Percentiles rank a stretch among this genome's conserved stretches.
Evolutionary conservation across 345 rosid species (phyloP).

Genomic region (Ceriops tagal): DNA sequence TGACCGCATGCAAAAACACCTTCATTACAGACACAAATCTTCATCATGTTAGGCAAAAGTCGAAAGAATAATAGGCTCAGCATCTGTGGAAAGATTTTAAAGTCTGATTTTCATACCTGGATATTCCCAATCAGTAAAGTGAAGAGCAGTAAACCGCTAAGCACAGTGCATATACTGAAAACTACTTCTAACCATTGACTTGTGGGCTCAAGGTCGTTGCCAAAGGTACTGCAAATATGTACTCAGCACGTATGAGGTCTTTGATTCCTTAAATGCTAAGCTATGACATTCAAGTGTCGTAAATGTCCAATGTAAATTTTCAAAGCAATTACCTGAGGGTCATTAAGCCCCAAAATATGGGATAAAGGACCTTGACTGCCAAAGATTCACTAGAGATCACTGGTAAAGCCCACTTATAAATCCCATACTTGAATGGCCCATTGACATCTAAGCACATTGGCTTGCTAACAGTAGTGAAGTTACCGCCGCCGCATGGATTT

Average conservation of each 20-base stretch:
- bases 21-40: conserved; percentile 19
- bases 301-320: background rate
- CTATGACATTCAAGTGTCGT: no score
- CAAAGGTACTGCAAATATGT: conserved; percentile 58
- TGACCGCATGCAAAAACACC: conserved; percentile 69
- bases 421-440: conserved; percentile 70
- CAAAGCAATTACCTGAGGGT: conserved; percentile 61
- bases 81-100: background rate
- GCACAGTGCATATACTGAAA: conserved; percentile 73
- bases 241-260: background rate
- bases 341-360: conserved; percentile 90
- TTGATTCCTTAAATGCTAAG: background rate
- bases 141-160: conserved; percentile 76
- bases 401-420: conserved; percentile 71
- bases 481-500: conserved; percentile 49
- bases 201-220: conserved; percentile 81
- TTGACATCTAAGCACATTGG: conserved; percentile 64
- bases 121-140: conserved; percentile 80
- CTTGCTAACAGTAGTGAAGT: conserved; percentile 28
- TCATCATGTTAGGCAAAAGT: conserved; percentile 4
- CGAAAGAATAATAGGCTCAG: background rate
- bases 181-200: conserved; percentile 70
- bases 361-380: conserved; percentile 80
- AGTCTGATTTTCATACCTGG: conserved; percentile 44
- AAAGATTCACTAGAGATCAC: conserved; percentile 81